These are phyloP conservation scores for Tylopilus rubrobrunneus DNA, from an alignment of 768 basidiomycete species.

Conservation along the genomic window DNA sequence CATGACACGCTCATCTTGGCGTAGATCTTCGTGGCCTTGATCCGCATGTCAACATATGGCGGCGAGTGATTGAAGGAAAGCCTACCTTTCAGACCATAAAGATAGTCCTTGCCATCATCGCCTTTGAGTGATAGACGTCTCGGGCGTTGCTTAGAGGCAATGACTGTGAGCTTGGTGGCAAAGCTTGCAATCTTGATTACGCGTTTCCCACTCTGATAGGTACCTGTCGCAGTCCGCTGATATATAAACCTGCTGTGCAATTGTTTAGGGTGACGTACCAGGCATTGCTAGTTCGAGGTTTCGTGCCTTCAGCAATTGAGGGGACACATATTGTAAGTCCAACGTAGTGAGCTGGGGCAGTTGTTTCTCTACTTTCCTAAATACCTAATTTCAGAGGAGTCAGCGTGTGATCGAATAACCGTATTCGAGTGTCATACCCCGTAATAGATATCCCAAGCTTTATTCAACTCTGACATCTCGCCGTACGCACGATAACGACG, in stretches of 20 bases:
- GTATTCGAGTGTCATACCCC: constrained; percentile 47
- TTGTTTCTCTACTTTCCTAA: constrained; percentile 95
- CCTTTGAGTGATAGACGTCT: constrained; percentile 84
- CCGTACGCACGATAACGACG: constrained; percentile 81
- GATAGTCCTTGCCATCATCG: constrained; percentile 89
- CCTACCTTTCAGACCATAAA: constrained; percentile 85
- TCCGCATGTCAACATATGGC: background rate
- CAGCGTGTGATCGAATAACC: background rate
- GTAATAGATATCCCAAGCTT: constrained; percentile 99
- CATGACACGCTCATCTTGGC: constrained; percentile 99
- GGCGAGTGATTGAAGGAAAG: no score
- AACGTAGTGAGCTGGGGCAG: constrained; percentile 83
- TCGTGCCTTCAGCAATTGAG: constrained; percentile 80
- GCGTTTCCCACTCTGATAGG: constrained; percentile 85
- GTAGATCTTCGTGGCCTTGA: constrained; percentile 94
- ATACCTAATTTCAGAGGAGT: constrained; percentile 53
- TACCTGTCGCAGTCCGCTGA: constrained; percentile 46
- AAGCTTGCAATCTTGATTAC: constrained; percentile 83
- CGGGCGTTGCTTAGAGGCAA: constrained; percentile 95
- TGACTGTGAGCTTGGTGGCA: constrained; percentile 85
- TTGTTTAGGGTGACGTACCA: constrained; percentile 42
- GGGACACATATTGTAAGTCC: constrained; percentile 97
- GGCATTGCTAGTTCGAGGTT: constrained; percentile 95
- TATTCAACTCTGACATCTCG: constrained; percentile 87
- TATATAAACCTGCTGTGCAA: background rate